Conservation (phyloP, 441 rosid genomes). For the Brassica hybrid region DNA sequence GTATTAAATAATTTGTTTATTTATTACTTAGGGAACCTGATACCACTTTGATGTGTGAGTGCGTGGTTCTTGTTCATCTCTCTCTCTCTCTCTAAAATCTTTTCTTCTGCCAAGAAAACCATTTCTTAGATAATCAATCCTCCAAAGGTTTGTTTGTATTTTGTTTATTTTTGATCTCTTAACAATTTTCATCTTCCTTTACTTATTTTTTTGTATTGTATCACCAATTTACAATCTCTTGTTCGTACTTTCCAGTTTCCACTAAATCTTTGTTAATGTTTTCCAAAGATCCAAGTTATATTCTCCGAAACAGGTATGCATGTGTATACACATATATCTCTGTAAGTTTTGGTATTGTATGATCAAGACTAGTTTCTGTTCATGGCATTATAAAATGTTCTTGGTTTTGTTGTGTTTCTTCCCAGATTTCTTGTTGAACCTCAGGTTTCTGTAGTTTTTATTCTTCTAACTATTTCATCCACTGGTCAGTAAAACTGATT, state of each 20-base stretch:
- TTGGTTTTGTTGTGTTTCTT: slow-evolving; percentile 10
- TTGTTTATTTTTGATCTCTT: not conserved
- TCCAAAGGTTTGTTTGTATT: slow-evolving; percentile 30
- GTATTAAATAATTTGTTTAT: slow-evolving; percentile 8
- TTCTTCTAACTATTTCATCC: not conserved
- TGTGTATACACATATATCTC: not conserved
- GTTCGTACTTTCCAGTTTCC: not conserved
- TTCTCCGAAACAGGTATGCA: slow-evolving; percentile 22
- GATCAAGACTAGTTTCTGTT: slow-evolving; percentile 11
- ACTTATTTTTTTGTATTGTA: not conserved
- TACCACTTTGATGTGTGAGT: slow-evolving; percentile 53
- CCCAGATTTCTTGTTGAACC: slow-evolving; percentile 25
- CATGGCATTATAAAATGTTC: slow-evolving; percentile 30
- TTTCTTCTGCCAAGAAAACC: slow-evolving; percentile 34
- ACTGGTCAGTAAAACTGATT: slow-evolving; percentile 15
- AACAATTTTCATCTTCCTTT: slow-evolving; percentile 2
- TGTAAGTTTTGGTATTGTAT: slow-evolving; percentile 23
- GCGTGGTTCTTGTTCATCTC: slow-evolving; percentile 72
- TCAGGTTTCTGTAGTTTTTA: not conserved
- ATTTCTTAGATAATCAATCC: slow-evolving; percentile 23
- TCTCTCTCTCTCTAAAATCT: slow-evolving; percentile 12
- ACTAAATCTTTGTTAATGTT: not conserved
- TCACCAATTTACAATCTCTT: slow-evolving; percentile 18
- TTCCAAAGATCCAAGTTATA: slow-evolving; percentile 25
- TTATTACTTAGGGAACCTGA: slow-evolving; percentile 8